phyloP scores from a whole-genome alignment of 225 moss, liverwort and hornwort species.

The Takakia lepidozioides region DNA sequence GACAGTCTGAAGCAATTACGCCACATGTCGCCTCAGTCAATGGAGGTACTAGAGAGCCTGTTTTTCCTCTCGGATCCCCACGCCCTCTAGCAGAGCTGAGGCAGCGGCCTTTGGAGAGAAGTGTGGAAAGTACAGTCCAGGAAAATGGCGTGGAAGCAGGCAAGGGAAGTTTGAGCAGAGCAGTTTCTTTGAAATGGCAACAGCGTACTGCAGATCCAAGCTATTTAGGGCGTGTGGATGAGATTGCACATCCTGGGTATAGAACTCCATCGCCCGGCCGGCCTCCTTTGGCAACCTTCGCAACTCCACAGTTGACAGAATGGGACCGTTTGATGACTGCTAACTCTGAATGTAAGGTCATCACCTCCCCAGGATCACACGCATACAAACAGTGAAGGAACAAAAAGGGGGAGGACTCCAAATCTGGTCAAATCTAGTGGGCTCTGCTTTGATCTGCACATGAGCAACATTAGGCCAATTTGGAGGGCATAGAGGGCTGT shows the following conservation, averaged over 20 bases:
- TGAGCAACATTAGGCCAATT: no score
- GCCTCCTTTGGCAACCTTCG: constrained; percentile 22
- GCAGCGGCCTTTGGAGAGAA: constrained; percentile 59
- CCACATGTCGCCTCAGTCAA: constrained; percentile 24
- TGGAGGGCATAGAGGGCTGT: no score
- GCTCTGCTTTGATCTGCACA: no score
- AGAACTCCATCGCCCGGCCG: constrained; percentile 21
- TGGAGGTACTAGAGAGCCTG: constrained; percentile 45
- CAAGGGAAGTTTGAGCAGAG: constrained; percentile 16
- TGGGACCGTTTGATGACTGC: constrained; percentile 87
- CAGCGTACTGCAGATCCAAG: constrained; percentile 30
- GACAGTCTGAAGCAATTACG: constrained; percentile 3
- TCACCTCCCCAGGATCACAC: background rate
- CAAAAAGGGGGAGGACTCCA: constrained; percentile 1
- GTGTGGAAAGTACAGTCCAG: constrained; percentile 18
- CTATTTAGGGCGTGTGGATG: constrained; percentile 42
- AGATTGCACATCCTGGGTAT: constrained; percentile 28
- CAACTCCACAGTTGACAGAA: constrained; percentile 79
- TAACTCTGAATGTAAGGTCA: constrained; percentile 65
- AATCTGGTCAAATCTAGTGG: no score
- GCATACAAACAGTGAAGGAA: background rate
- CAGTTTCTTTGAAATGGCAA: constrained; percentile 35
- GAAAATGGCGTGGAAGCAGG: constrained; percentile 34
- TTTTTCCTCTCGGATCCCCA: constrained; percentile 18
- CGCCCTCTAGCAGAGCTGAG: constrained; percentile 53